A percentile compares a stretch with the other conserved stretches of the same genome.
These are phyloP conservation scores for Pythium brachiatum DNA, from an alignment of 352 stramenopile genomes.

Conservation along the genomic window DNA sequence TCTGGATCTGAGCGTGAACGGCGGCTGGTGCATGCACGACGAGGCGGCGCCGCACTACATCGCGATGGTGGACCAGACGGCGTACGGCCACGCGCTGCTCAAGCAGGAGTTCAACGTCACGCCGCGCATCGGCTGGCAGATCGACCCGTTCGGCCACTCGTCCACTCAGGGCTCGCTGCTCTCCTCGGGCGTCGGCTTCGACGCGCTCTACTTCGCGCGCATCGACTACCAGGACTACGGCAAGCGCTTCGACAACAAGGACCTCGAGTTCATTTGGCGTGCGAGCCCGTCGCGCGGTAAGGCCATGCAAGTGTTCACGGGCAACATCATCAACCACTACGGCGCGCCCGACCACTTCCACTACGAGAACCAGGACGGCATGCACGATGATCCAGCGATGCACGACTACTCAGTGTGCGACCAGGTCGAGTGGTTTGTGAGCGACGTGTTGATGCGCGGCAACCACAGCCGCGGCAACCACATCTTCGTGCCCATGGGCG, in stretches of 20 bases:
- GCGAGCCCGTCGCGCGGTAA: slow-evolving; percentile 85
- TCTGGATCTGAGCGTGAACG: slow-evolving; percentile 93
- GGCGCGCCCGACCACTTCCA: slow-evolving; percentile 71
- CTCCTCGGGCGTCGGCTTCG: slow-evolving; percentile 91
- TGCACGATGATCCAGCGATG: slow-evolving; percentile 87
- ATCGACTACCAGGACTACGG: slow-evolving; percentile 98
- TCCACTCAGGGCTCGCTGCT: slow-evolving; percentile 92
- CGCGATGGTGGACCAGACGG: slow-evolving; percentile 98
- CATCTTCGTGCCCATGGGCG: slow-evolving; percentile 91
- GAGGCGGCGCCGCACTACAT: slow-evolving; percentile 96
- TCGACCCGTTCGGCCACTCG: slow-evolving; percentile 96
- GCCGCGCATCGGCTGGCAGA: slow-evolving; percentile 96
- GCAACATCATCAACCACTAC: slow-evolving; percentile 86
- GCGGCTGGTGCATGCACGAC: slow-evolving; percentile 99
- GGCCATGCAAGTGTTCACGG: slow-evolving; percentile 81
- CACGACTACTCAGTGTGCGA: slow-evolving; percentile 88
- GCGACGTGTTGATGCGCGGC: slow-evolving; percentile 64
- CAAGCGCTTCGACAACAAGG: slow-evolving; percentile 79
- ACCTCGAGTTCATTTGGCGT: slow-evolving; percentile 96
- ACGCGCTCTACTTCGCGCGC: slow-evolving; percentile 96
- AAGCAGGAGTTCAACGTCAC: slow-evolving; percentile 91
- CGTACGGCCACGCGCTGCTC: slow-evolving; percentile 95
- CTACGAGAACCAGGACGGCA: slow-evolving; percentile 66
- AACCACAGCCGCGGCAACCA: slow-evolving; percentile 75
- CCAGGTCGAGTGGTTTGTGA: slow-evolving; percentile 85